Base-by-base conservation (phyloP, 1,284 basidiomycete genomes). In the Hymenochaete sp. region DNA sequence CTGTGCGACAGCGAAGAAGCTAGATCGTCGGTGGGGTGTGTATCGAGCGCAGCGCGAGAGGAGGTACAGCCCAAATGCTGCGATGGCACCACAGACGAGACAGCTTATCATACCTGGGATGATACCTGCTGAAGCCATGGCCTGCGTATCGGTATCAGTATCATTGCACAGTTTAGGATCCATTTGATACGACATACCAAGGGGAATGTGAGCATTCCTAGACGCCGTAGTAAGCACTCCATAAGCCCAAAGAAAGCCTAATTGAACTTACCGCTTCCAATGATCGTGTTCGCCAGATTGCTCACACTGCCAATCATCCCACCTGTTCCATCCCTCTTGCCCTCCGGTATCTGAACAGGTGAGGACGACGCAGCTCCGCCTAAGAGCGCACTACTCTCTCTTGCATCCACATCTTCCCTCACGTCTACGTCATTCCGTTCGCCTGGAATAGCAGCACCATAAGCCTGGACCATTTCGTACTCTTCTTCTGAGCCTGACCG, bases 61-160 rank as follows among this genome's bases (percentile, higher is more conserved):
- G 11, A 98, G 74, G 61, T 96, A 93, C 2, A 99, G 68, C 5
- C 95, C 96, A 54, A 96, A 91, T 0, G 75, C 79, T 2, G 84
- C 84, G 8, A 88, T 79, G 6, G 64, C 62, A 4, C 87, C 95
- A 31, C 89, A 97, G 53, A 93, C 77, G n/a, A 85, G 52, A 56
- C 96, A 95, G 25, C 91, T 91, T 13, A 92, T 57, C 44, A 93
- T 77, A 9, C 95, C 95, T 2, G 92, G 88, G 45, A 93, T 73
- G 45, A 93, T 65, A 7, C 90, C 90, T 51, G 82, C 79, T 22
- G 88, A 85, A 3, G 90, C 88, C 72, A 93, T 78, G 24, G 85
- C 87, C 77, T 90, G 60, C 21, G 56, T 55, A 58, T n/a, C 10
- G 52, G 16, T 37, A 32, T 14, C 13, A 13, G 19, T 13, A 11